phyloP scores from a whole-genome alignment of 371 early-diverging fungal species.

The Mortierella sp. region DNA sequence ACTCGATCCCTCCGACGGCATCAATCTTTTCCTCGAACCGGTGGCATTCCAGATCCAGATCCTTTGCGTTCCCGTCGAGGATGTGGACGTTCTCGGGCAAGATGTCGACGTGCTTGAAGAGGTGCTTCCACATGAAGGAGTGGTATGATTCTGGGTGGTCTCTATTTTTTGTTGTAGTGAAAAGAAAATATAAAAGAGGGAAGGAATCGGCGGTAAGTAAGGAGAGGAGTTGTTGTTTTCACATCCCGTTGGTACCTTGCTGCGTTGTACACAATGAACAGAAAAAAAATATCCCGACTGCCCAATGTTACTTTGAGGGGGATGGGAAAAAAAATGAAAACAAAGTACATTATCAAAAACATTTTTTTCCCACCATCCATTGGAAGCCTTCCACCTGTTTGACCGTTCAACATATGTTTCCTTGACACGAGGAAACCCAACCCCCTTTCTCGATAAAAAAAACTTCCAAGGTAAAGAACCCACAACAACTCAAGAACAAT shows the following conservation, averaged over 20 bases:
- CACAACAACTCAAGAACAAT: not conserved
- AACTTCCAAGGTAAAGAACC: not conserved
- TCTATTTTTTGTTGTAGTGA: conserved; percentile 26
- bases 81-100: conserved; percentile 85
- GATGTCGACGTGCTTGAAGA: conserved; percentile 90
- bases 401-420: not conserved
- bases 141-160: conserved; percentile 91
- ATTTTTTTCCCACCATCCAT: conserved; percentile 11
- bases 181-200: not conserved
- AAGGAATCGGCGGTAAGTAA: not conserved
- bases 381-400: not conserved
- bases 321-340: not conserved
- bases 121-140: conserved; percentile 89
- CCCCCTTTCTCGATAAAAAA: not conserved
- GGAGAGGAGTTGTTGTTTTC: not conserved
- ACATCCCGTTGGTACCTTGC: not conserved
- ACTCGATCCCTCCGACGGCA: conserved; percentile 86
- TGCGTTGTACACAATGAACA: not conserved
- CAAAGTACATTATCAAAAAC: not conserved
- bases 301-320: not conserved
- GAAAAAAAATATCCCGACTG: not conserved
- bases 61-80: conserved; percentile 87
- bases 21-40: conserved; percentile 86
- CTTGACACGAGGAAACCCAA: not conserved
- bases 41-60: conserved; percentile 85